Conservation (phyloP, 306 rosid genomes). For the Lablab purpureus region DNA sequence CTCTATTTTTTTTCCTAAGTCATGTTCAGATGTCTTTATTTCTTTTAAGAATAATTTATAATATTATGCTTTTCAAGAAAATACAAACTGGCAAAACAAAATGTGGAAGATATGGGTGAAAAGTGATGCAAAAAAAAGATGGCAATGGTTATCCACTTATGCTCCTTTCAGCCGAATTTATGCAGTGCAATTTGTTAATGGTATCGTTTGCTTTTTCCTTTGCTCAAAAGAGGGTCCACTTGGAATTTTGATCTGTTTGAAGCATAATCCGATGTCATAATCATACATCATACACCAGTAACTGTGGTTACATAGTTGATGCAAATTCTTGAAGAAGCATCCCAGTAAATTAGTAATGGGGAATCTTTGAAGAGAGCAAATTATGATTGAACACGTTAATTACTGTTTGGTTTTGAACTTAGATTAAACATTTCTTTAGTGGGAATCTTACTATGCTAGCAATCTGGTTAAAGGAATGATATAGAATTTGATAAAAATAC, state of each 20-base stretch:
- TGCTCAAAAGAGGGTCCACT: constrained; percentile 1
- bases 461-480: constrained; percentile 6
- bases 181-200: background rate
- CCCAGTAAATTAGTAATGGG: background rate
- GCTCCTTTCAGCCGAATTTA: background rate
- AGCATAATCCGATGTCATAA: background rate
- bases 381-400: background rate
- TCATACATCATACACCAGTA: background rate
- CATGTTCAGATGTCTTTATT: background rate
- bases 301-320: background rate
- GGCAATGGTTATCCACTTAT: background rate
- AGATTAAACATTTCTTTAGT: constrained; percentile 47
- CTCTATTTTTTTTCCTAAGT: background rate
- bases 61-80: background rate
- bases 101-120: background rate
- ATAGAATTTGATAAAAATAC: background rate
- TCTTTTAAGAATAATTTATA: background rate
- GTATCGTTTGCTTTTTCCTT: background rate
- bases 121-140: background rate
- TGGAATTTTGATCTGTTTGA: background rate
- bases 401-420: background rate
- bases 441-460: constrained; percentile 63
- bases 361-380: background rate
- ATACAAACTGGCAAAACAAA: background rate
- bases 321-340: background rate